phyloP scores from a whole-genome alignment of 768 basidiomycete genomes.

The Mycena polygramma region DNA sequence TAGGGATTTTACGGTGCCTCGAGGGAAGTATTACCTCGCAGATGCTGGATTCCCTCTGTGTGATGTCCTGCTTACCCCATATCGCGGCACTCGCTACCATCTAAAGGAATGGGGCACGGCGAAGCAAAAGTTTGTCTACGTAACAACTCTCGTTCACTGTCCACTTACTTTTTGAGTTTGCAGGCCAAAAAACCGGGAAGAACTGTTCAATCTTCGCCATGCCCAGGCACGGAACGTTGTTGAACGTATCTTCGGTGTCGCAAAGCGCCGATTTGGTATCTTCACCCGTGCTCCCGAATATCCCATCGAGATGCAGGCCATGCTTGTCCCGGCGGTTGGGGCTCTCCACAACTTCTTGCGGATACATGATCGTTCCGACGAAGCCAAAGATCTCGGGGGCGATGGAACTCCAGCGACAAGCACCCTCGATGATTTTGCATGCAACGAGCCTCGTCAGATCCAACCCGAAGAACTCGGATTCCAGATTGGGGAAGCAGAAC shows the following conservation, averaged over 20 bases:
- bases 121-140: not conserved
- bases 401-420: not conserved
- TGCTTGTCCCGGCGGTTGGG: slow-evolving; percentile 8
- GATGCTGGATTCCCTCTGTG: not conserved
- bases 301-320: not conserved
- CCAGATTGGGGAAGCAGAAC: not conserved
- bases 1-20: no score
- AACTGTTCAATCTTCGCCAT: slow-evolving; percentile 2
- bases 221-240: not conserved
- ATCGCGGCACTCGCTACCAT: not conserved
- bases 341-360: slow-evolving; percentile 15
- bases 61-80: not conserved
- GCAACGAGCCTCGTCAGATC: not conserved
- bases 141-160: not conserved
- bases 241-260: not conserved
- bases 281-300: not conserved
- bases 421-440: not conserved
- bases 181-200: not conserved
- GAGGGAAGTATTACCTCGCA: no score
- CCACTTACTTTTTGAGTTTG: not conserved
- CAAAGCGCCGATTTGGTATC: not conserved
- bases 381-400: not conserved
- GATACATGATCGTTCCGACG: not conserved
- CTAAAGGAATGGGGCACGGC: not conserved
- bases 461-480: slow-evolving; percentile 17